A percentile compares a stretch with the other conserved stretches of the same genome.
phyloP scores from a whole-genome alignment of 192 early-diverging fungal species.

The Backusella westeae region DNA sequence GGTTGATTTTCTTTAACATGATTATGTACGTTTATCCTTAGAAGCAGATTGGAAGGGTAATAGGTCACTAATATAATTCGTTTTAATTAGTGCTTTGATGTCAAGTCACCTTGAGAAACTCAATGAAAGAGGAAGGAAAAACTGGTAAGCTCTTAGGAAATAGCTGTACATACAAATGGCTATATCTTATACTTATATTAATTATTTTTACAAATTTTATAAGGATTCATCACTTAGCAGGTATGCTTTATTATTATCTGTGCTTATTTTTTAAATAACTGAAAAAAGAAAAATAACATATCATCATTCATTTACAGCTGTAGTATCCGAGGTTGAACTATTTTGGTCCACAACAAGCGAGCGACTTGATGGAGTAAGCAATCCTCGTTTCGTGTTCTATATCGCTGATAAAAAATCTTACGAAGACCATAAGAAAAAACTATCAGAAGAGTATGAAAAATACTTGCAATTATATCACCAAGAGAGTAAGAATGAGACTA shows the following conservation, averaged over 20 bases:
- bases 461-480: background rate
- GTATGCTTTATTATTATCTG: background rate
- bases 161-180: too few species aligned
- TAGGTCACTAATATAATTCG: too few species aligned
- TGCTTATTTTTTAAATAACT: too few species aligned
- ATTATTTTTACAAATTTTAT: background rate
- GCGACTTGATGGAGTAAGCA: background rate
- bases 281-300: too few species aligned
- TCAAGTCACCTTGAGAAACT: background rate
- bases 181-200: too few species aligned
- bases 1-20: too few species aligned
- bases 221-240: constrained; percentile 16
- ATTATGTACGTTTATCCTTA: too few species aligned
- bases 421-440: background rate
- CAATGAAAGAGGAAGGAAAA: background rate
- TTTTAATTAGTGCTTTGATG: background rate
- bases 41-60: too few species aligned
- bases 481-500: too few species aligned
- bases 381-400: constrained; percentile 15
- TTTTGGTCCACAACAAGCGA: background rate
- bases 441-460: background rate
- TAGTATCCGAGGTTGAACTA: constrained; percentile 5
- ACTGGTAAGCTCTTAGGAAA: too few species aligned
- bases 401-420: background rate
- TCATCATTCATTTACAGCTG: background rate